These are phyloP conservation scores for Ogataea allantospora DNA, from an alignment of 805 yeast species.

Conservation along the genomic window DNA sequence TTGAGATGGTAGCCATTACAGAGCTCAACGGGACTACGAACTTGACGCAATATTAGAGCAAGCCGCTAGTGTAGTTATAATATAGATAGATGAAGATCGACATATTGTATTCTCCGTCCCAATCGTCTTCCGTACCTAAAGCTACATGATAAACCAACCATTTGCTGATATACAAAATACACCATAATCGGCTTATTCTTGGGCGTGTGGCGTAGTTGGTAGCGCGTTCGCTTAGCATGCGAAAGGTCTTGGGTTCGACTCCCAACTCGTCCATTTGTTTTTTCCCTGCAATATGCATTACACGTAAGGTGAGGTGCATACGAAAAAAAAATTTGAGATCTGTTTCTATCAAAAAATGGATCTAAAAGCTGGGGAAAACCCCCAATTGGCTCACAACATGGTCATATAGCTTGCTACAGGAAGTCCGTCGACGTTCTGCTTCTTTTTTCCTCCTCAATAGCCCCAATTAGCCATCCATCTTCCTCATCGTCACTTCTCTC, in stretches of 20 bases:
- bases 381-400: too few relatives aligned
- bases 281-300: conserved; percentile 7
- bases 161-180: not conserved
- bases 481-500: not conserved
- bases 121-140: too few relatives aligned
- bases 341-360: not conserved
- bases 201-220: conserved; percentile 87
- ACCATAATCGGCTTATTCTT: conserved; percentile 2
- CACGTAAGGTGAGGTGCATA: conserved; percentile 16
- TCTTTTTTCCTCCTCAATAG: not conserved
- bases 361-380: not conserved
- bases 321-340: not conserved
- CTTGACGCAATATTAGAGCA: too few relatives aligned
- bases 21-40: too few relatives aligned
- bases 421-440: too few relatives aligned
- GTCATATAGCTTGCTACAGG: too few relatives aligned
- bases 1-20: too few relatives aligned
- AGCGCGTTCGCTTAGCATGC: conserved; percentile 83
- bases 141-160: too few relatives aligned
- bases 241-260: conserved; percentile 81
- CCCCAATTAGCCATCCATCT: too few relatives aligned
- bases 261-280: conserved; percentile 65
- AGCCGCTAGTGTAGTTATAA: too few relatives aligned
- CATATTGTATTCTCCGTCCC: too few relatives aligned
- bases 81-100: too few relatives aligned